phyloP scores from a whole-genome alignment of 345 rosid genomes.

The Eucalyptus tenuipes region DNA sequence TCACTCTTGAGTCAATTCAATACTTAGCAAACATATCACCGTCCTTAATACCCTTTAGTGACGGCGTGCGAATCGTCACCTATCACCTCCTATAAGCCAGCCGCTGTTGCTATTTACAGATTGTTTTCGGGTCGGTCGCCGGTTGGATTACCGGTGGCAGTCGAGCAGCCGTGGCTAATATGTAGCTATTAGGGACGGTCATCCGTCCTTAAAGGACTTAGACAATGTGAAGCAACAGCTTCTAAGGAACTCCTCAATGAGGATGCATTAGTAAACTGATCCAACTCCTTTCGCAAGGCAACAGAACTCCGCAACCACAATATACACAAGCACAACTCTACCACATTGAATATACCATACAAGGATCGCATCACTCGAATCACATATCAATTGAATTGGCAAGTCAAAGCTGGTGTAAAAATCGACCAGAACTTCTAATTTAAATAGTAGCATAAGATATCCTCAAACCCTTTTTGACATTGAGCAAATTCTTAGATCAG shows the following conservation, averaged over 20 bases:
- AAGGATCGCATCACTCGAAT: not conserved
- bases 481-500: not conserved
- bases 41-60: not conserved
- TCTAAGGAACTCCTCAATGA: not conserved
- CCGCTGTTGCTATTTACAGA: not conserved
- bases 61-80: not conserved
- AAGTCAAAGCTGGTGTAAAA: not conserved
- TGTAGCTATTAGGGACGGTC: not conserved
- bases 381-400: not conserved
- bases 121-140: not conserved
- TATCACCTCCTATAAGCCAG: not conserved
- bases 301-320: not conserved
- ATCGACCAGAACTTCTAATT: not conserved
- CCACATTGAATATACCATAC: not conserved
- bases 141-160: not conserved
- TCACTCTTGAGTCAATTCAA: not conserved
- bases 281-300: not conserved
- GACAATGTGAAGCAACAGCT: not conserved
- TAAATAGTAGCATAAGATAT: not conserved
- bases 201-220: not conserved
- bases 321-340: not conserved
- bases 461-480: not conserved
- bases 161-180: not conserved
- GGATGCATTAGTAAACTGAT: not conserved
- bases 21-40: not conserved